phyloP scores from a whole-genome alignment of 1,284 basidiomycete genomes.

The Irpex sp. region DNA sequence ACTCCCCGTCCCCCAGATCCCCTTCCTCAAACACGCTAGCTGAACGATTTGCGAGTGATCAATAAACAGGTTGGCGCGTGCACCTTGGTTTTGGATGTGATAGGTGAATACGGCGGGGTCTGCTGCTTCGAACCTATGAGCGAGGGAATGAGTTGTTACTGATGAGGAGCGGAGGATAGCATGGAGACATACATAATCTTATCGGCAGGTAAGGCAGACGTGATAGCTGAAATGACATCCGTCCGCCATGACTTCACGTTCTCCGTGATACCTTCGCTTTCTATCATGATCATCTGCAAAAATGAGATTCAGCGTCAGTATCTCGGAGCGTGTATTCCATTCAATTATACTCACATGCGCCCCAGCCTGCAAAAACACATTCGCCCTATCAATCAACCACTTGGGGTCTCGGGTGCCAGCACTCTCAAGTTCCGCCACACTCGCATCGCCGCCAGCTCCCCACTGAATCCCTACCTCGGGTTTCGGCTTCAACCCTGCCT shows the following conservation, averaged over 20 bases:
- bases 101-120: slow-evolving; percentile 40
- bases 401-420: slow-evolving; percentile 40
- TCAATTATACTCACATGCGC: slow-evolving; percentile 24
- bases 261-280: slow-evolving; percentile 46
- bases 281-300: slow-evolving; percentile 42
- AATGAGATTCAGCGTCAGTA: too few species aligned
- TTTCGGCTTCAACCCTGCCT: slow-evolving; percentile 41
- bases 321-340: too few species aligned
- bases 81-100: slow-evolving; percentile 43
- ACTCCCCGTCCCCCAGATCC: slow-evolving; percentile 43
- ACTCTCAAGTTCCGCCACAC: slow-evolving; percentile 35
- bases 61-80: slow-evolving; percentile 41
- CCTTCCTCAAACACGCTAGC: slow-evolving; percentile 40
- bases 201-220: slow-evolving; percentile 36
- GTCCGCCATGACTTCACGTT: slow-evolving; percentile 41
- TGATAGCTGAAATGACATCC: slow-evolving; percentile 42
- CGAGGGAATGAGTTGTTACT: too few species aligned
- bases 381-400: slow-evolving; percentile 42
- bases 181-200: slow-evolving; percentile 37
- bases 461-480: slow-evolving; percentile 43
- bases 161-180: too few species aligned
- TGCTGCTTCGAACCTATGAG: slow-evolving; percentile 43
- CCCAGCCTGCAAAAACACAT: slow-evolving; percentile 38
- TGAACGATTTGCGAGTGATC: slow-evolving; percentile 47
- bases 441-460: slow-evolving; percentile 41